Percentiles rank a stretch among this genome's conserved stretches.
Conservation (phyloP, 192 early-diverging fungal species). For the Coemansia sp. region DNA sequence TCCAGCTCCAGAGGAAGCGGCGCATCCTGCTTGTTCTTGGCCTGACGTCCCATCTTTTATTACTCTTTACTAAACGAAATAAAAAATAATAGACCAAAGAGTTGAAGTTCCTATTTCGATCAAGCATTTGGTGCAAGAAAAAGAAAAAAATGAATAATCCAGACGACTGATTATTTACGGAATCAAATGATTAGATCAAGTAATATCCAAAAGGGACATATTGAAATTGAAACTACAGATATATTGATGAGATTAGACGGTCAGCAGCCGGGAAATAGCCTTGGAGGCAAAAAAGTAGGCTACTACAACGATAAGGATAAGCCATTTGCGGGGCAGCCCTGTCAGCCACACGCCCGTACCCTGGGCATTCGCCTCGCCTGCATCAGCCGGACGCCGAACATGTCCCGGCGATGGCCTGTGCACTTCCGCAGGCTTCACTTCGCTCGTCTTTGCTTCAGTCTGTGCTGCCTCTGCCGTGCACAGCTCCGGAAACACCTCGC, state of each 20-base stretch:
- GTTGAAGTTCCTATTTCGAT: not conserved
- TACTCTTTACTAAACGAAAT: not conserved
- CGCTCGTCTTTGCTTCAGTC: not conserved
- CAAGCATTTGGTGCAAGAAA: not conserved
- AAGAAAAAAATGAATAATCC: conserved; percentile 2
- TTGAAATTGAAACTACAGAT: not conserved
- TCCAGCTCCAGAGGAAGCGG: conserved; percentile 49
- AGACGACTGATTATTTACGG: too few relatives aligned
- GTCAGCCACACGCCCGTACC: conserved; percentile 21
- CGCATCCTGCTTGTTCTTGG: conserved; percentile 55
- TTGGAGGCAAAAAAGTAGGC: conserved; percentile 50
- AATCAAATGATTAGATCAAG: too few relatives aligned
- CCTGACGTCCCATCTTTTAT: conserved; percentile 44
- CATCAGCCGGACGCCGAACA: not conserved
- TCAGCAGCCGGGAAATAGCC: conserved; percentile 37
- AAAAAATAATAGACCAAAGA: not conserved
- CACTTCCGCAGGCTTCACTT: not conserved
- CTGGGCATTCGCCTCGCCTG: not conserved
- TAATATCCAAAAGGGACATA: too few relatives aligned
- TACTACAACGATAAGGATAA: conserved; percentile 41
- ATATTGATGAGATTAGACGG: conserved; percentile 16
- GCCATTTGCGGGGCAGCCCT: conserved; percentile 39
- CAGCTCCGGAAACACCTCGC: conserved; percentile 84
- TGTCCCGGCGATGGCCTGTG: not conserved
- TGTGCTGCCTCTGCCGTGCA: conserved; percentile 55